Base-by-base conservation (phyloP, 257 asterid genomes). In the Rehmannia glutinosa region DNA sequence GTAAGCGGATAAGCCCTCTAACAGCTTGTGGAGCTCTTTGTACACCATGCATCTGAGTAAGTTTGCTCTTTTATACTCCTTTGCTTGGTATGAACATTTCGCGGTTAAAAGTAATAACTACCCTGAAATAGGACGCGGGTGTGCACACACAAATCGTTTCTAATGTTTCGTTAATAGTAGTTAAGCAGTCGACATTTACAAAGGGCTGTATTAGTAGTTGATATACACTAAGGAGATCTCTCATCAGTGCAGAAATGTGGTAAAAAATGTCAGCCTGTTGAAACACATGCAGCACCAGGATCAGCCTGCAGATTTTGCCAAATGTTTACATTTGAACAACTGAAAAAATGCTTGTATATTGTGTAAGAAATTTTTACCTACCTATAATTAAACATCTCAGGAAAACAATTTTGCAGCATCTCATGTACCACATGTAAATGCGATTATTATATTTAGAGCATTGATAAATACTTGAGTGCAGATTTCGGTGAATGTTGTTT, bases 41-140 rank as follows among this genome's bases (percentile, higher is more conserved):
- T 33, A 20, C 49, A 33, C 11, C 41, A 35, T 28, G 39, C 59
- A 36, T 62, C 43, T 2, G 38, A 25, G 65, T 63, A 65, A 41
- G 74, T 62, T 19, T 59, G 62, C 36, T 65, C 68, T 61, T 65
- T 55, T 49, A 30, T 63, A 19, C n/a, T 74, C 67, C 64, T 62
- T 69, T 51, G 20, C 39, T 50, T 9, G 32, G 68, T 30, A 28
- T 55, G 49, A 24, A 56, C 36, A 41, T 20, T 6, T 38, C 20
- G 5, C 23, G 7, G 9, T 28, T 9, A 43, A 56, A 32, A 32
- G 4, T 8, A 8, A 27, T n/a, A n/a, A n/a, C n/a, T n/a, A n/a
- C n/a, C n/a, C n/a, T n/a, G n/a, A n/a, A n/a, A n/a, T n/a, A n/a
- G n/a, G n/a, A n/a, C n/a, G n/a, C n/a, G 30, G 2, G 45, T 8